phyloP scores from a whole-genome alignment of 2,329 filamentous ascomycete genomes.

The Nigrospora osmanthi region DNA sequence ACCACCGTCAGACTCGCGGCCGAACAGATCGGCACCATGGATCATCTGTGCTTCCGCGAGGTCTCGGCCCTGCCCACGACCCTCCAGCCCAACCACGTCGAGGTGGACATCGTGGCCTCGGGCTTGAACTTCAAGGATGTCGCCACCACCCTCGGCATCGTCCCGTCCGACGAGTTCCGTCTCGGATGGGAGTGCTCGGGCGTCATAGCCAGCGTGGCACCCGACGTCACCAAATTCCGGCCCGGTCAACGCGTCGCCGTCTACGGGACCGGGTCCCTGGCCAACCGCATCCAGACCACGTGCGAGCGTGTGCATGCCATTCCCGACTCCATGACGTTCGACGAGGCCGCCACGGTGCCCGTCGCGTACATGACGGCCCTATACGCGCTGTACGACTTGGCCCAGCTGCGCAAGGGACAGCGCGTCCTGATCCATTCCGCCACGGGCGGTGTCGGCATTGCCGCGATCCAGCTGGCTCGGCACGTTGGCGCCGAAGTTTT shows the following conservation, averaged over 20 bases:
- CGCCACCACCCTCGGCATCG: conserved; percentile 5
- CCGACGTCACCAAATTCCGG: too few species aligned
- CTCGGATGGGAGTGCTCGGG: neutral
- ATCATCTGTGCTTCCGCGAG: conserved; percentile 3
- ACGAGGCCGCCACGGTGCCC: conserved; percentile 21
- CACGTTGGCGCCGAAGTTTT: conserved; percentile 31
- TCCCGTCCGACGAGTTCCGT: conserved; percentile 3
- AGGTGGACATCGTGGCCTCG: conserved; percentile 5
- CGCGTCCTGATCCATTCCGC: conserved; percentile 35
- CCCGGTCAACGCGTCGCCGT: too few species aligned
- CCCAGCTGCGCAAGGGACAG: conserved; percentile 16
- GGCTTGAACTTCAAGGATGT: conserved; percentile 9
- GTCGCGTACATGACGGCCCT: conserved; percentile 32
- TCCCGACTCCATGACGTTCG: conserved; percentile 3
- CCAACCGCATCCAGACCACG: too few species aligned
- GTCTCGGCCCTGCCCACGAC: neutral
- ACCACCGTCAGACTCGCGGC: conserved; percentile 1
- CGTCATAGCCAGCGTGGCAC: too few species aligned
- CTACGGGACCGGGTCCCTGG: too few species aligned
- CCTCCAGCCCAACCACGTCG: neutral
- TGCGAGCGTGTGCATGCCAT: too few species aligned
- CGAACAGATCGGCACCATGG: conserved; percentile 5
- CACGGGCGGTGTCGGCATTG: conserved; percentile 33
- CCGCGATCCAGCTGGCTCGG: conserved; percentile 31
- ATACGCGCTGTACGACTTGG: conserved; percentile 28